Conservation (phyloP, 2,329 filamentous ascomycete genomes). For the Cadophora malorum region DNA sequence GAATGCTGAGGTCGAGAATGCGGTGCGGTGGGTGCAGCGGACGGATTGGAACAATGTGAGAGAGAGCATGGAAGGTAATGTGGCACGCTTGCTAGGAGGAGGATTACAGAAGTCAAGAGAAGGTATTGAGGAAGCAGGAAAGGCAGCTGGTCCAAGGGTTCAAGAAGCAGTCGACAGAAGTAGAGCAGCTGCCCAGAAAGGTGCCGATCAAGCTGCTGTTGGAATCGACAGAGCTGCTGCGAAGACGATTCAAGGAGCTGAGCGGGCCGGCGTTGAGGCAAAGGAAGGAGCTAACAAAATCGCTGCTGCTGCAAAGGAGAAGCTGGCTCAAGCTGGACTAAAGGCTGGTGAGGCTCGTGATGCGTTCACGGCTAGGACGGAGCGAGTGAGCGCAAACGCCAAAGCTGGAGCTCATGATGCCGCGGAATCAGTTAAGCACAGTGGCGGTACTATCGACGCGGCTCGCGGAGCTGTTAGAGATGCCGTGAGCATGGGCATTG, state of each 20-base stretch:
- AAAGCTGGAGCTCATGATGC: slow-evolving; percentile 39
- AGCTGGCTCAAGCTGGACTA: slow-evolving; percentile 34
- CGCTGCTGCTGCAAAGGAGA: slow-evolving; percentile 35
- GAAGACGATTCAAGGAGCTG: slow-evolving; percentile 34
- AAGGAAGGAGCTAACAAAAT: slow-evolving; percentile 30
- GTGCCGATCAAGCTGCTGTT: slow-evolving; percentile 35
- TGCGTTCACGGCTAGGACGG: slow-evolving; percentile 43
- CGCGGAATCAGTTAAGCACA: slow-evolving; percentile 34
- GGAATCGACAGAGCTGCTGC: slow-evolving; percentile 38
- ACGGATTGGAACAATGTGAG: slow-evolving; percentile 70
- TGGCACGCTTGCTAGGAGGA: slow-evolving; percentile 50
- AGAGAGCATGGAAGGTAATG: slow-evolving; percentile 60
- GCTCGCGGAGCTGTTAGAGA: slow-evolving; percentile 48
- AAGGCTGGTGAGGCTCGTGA: slow-evolving; percentile 41
- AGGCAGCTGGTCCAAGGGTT: slow-evolving; percentile 45
- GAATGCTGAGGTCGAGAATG: slow-evolving; percentile 75
- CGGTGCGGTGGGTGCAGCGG: slow-evolving; percentile 69
- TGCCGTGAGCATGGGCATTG: slow-evolving; percentile 45
- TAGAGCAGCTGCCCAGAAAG: slow-evolving; percentile 45
- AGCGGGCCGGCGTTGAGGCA: slow-evolving; percentile 32
- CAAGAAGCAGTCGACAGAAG: slow-evolving; percentile 49
- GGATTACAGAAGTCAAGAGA: slow-evolving; percentile 42
- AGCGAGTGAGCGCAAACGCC: slow-evolving; percentile 35
- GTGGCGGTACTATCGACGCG: slow-evolving; percentile 48
- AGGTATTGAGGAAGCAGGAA: slow-evolving; percentile 40